Percentiles rank a stretch among this genome's conserved stretches.
phyloP scores from a whole-genome alignment of 306 rosid species.

The Comarum palustre region DNA sequence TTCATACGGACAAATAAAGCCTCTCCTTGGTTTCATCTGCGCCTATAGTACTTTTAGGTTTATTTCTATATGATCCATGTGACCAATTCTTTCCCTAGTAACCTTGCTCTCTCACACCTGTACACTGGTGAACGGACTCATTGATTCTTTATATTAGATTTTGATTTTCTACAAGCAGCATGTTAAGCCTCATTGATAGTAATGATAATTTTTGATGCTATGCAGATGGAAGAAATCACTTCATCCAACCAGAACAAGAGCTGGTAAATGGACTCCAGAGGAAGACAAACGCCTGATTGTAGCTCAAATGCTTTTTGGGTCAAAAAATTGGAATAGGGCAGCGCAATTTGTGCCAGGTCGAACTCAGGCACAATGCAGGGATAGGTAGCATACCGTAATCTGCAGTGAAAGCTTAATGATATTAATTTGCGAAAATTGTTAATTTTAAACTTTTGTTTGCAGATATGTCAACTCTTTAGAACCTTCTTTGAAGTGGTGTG shows the following conservation, averaged over 20 bases:
- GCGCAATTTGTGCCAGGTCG: conserved; percentile 88
- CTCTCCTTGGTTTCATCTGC: background rate
- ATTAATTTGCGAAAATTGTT: conserved; percentile 21
- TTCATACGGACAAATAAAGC: background rate
- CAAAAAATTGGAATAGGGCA: conserved; percentile 76
- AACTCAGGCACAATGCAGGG: conserved; percentile 89
- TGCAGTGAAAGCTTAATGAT: background rate
- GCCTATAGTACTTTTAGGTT: background rate
- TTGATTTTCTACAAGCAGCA: background rate
- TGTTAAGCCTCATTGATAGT: background rate
- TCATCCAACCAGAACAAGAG: conserved; percentile 60
- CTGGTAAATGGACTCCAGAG: conserved; percentile 64
- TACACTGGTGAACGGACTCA: background rate
- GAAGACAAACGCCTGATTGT: conserved; percentile 75
- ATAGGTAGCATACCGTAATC: conserved; percentile 52
- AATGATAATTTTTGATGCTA: conserved; percentile 16
- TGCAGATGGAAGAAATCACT: conserved; percentile 86
- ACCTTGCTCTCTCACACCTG: background rate
- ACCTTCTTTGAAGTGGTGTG: conserved; percentile 69
- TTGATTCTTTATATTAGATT: background rate
- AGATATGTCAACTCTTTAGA: conserved; percentile 83
- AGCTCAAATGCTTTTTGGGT: conserved; percentile 87
- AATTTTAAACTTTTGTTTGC: conserved; percentile 36
- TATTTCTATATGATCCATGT: background rate
- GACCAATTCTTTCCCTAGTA: background rate